A percentile compares a stretch with the other conserved stretches of the same genome.
Conservation (phyloP, 768 basidiomycete genomes). For the Hemileccinum impolitum region DNA sequence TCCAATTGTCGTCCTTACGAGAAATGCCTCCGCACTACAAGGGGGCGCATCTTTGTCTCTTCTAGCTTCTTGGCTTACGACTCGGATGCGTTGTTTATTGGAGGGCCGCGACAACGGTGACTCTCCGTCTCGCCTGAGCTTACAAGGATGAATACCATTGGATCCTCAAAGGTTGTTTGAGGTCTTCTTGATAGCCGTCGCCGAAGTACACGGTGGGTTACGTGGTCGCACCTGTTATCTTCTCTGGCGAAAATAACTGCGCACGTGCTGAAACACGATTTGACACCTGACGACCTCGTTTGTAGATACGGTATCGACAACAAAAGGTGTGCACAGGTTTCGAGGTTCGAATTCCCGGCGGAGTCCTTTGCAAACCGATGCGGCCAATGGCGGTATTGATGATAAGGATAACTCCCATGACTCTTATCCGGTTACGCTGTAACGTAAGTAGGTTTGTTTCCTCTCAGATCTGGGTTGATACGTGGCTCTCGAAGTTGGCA, state of each 20-base stretch:
- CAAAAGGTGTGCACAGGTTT: neutral
- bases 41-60: no score
- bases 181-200: no score
- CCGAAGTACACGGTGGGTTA: no score
- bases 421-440: neutral
- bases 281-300: slow-evolving; percentile 7
- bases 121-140: no score
- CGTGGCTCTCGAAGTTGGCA: neutral
- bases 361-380: neutral
- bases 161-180: no score
- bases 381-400: neutral
- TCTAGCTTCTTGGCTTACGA: no score
- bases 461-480: no score
- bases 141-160: no score
- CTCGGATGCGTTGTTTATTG: no score
- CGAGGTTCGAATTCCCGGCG: slow-evolving; percentile 4
- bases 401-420: slow-evolving; percentile 15
- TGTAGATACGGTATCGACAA: neutral
- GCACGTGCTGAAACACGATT: slow-evolving; percentile 6
- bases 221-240: no score
- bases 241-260: no score
- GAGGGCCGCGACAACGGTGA: no score
- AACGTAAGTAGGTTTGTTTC: neutral
- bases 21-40: neutral
- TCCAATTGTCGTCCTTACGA: neutral